phyloP scores from a whole-genome alignment of 345 rosid genomes.

The Eucalyptus pauciflora region DNA sequence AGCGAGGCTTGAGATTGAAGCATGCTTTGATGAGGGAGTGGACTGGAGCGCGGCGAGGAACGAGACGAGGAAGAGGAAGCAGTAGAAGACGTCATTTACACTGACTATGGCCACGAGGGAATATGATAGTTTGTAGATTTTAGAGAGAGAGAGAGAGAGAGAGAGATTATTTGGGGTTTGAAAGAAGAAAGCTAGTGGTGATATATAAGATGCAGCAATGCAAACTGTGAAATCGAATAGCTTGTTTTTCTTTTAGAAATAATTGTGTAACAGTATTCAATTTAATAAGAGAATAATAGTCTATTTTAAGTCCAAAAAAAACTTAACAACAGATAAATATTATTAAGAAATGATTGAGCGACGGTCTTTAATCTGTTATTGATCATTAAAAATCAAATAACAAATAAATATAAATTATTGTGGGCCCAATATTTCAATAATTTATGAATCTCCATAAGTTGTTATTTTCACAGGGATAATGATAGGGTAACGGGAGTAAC shows the following conservation, averaged over 20 bases:
- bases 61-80: slow-evolving; percentile 5
- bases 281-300: too few species aligned
- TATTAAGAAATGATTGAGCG: accelerated
- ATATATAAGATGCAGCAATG: background rate
- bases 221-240: too few species aligned
- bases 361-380: accelerated
- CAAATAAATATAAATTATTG: too few species aligned
- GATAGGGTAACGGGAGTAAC: accelerated
- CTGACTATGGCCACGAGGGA: background rate
- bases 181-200: background rate
- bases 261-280: too few species aligned
- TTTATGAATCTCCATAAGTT: accelerated
- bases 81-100: background rate
- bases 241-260: too few species aligned
- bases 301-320: too few species aligned
- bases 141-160: background rate
- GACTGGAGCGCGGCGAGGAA: slow-evolving; percentile 2
- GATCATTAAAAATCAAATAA: too few species aligned
- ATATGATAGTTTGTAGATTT: background rate
- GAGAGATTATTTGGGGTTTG: background rate
- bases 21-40: background rate
- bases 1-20: background rate
- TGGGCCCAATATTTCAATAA: accelerated
- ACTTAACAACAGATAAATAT: too few species aligned
- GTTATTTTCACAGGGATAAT: too few species aligned